These are phyloP conservation scores for Aschersonia sp. DNA, from an alignment of 2,329 filamentous ascomycete species.

Conservation along the genomic window DNA sequence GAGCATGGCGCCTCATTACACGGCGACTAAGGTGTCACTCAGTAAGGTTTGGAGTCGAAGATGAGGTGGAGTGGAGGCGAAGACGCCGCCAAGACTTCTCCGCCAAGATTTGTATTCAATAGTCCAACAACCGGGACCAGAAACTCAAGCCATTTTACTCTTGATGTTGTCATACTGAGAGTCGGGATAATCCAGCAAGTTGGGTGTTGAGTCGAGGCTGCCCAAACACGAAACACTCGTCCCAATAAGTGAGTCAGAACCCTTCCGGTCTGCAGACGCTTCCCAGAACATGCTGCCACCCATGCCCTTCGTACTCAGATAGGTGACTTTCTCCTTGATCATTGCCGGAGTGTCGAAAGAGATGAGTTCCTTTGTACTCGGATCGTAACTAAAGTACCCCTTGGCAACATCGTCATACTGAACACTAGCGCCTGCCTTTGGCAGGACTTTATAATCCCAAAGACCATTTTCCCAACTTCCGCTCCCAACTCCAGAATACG, in stretches of 20 bases:
- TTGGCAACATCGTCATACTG: conserved; percentile 39
- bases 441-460: conserved; percentile 72
- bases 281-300: conserved; percentile 85
- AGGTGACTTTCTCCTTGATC: conserved; percentile 47
- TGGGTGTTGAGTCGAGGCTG: conserved; percentile 28
- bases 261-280: conserved; percentile 50
- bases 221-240: conserved; percentile 26
- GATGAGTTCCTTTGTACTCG: conserved; percentile 44
- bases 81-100: no score
- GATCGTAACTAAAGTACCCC: conserved; percentile 60
- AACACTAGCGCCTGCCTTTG: conserved; percentile 42
- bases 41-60: no score
- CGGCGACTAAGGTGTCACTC: no score
- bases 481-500: conserved; percentile 47
- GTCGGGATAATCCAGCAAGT: conserved; percentile 35
- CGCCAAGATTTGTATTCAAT: no score
- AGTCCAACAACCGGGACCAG: no score
- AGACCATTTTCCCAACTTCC: conserved; percentile 62
- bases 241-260: conserved; percentile 43
- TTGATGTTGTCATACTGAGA: conserved; percentile 41
- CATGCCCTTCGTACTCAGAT: conserved; percentile 45
- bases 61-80: no score
- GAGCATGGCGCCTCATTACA: no score
- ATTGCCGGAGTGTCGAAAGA: conserved; percentile 54
- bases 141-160: conserved; percentile 9